Conservation (phyloP, 345 rosid genomes). For the Carallia brachiata region DNA sequence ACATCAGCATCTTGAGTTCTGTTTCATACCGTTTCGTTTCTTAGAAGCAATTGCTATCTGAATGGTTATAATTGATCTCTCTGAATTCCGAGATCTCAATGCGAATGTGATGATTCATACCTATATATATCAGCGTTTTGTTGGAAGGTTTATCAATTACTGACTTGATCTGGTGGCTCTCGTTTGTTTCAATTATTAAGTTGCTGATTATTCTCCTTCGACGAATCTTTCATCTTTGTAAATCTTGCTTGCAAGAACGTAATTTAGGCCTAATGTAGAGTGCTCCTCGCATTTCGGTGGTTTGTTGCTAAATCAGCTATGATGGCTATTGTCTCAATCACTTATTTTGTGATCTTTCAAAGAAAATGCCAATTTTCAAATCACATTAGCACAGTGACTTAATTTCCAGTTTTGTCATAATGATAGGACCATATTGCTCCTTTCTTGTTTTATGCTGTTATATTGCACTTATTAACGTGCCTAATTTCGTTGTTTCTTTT, state of each 20-base stretch:
- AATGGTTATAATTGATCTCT: neutral
- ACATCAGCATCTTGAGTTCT: neutral
- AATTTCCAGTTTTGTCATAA: neutral
- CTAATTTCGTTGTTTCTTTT: slow-evolving; percentile 2
- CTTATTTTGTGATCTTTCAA: neutral
- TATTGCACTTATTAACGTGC: slow-evolving; percentile 1
- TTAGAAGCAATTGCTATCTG: neutral
- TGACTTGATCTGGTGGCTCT: neutral
- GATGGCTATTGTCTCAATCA: neutral
- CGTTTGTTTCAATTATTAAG: too few species aligned
- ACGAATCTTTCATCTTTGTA: too few species aligned
- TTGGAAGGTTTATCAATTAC: neutral
- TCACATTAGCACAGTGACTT: neutral
- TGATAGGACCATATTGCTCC: neutral
- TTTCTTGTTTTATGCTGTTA: neutral
- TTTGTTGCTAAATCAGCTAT: too few species aligned
- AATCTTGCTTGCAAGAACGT: too few species aligned
- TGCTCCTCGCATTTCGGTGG: too few species aligned
- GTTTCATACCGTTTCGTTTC: neutral
- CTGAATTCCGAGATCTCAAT: slow-evolving; percentile 18
- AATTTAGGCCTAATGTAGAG: too few species aligned
- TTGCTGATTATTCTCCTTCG: too few species aligned
- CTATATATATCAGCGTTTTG: neutral
- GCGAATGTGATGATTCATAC: neutral
- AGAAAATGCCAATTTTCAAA: slow-evolving; percentile 3